Evolutionary conservation across 2,329 filamentous ascomycete genomes (phyloP).

Genomic region (Trichophyton benhamiae): DNA sequence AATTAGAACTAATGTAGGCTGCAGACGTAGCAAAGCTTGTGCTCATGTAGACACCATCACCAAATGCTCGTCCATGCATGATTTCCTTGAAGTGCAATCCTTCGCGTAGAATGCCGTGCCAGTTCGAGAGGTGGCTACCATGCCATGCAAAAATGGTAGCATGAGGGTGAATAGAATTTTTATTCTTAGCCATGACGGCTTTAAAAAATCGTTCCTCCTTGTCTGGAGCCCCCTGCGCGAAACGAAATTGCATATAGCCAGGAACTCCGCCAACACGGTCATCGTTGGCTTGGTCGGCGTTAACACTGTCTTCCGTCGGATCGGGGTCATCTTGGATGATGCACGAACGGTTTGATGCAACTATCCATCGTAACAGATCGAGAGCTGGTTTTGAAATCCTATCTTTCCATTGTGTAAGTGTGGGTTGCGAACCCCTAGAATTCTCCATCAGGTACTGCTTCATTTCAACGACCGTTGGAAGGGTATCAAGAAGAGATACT

Average conservation of each 20-base stretch:
- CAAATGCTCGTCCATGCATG: slow-evolving; percentile 56
- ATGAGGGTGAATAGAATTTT: slow-evolving; percentile 22
- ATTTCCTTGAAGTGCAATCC: slow-evolving; percentile 60
- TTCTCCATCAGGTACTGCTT: slow-evolving; percentile 33
- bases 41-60: slow-evolving; percentile 74
- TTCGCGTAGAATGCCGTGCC: slow-evolving; percentile 79
- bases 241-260: slow-evolving; percentile 67
- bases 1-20: slow-evolving; percentile 32
- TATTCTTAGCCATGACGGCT: slow-evolving; percentile 38
- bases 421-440: slow-evolving; percentile 25
- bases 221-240: slow-evolving; percentile 77
- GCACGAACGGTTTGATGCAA: slow-evolving; percentile 78
- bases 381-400: slow-evolving; percentile 53
- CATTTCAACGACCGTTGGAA: slow-evolving; percentile 31
- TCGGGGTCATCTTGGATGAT: slow-evolving; percentile 59
- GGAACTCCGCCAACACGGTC: slow-evolving; percentile 52
- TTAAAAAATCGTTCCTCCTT: slow-evolving; percentile 65
- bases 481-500: slow-evolving; percentile 25
- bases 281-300: slow-evolving; percentile 16
- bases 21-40: slow-evolving; percentile 45
- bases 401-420: slow-evolving; percentile 43
- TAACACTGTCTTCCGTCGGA: slow-evolving; percentile 8
- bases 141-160: slow-evolving; percentile 81
- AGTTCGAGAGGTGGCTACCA: slow-evolving; percentile 62
- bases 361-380: slow-evolving; percentile 68